phyloP scores from a whole-genome alignment of 2,329 filamentous ascomycete genomes.

The Arthrobotrys sinensis region DNA sequence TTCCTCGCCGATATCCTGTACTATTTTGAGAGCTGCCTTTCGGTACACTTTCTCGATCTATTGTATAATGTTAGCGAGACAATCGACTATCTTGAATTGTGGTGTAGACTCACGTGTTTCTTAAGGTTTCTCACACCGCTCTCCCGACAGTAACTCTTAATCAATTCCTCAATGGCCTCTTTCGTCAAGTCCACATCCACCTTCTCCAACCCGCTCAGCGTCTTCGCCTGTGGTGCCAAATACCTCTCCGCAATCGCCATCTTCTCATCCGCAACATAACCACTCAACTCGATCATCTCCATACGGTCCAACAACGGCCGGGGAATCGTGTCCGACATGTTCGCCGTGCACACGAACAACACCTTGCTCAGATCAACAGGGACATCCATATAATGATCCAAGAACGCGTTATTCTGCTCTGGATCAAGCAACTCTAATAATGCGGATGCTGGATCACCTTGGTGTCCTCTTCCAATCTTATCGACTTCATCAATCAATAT shows the following conservation, averaged over 20 bases:
- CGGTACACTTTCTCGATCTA: slow-evolving; percentile 96
- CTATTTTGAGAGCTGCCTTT: slow-evolving; percentile 96
- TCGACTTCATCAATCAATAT: slow-evolving; percentile 97
- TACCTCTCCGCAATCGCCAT: slow-evolving; percentile 97
- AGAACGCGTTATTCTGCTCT: slow-evolving; percentile 96
- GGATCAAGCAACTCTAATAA: slow-evolving; percentile 94
- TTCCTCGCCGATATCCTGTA: slow-evolving; percentile 91
- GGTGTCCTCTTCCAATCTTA: slow-evolving; percentile 96
- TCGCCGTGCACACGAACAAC: slow-evolving; percentile 97
- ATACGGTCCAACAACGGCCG: slow-evolving; percentile 94
- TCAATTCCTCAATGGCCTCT: slow-evolving; percentile 92
- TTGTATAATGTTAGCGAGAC: slow-evolving; percentile 27
- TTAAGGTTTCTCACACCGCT: slow-evolving; percentile 97
- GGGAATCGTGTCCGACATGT: slow-evolving; percentile 98
- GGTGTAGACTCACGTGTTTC: slow-evolving; percentile 76
- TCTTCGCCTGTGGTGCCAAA: slow-evolving; percentile 92
- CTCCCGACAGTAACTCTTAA: slow-evolving; percentile 98
- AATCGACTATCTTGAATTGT: neutral
- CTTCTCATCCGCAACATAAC: slow-evolving; percentile 98
- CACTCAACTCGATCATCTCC: slow-evolving; percentile 96
- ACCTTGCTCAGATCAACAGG: slow-evolving; percentile 98
- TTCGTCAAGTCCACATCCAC: slow-evolving; percentile 90
- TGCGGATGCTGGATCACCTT: slow-evolving; percentile 95
- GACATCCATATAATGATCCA: slow-evolving; percentile 99
- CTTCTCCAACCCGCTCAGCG: slow-evolving; percentile 88